Conservation (phyloP, 1,284 basidiomycete genomes). For the Pseudozyma flocculosa region DNA sequence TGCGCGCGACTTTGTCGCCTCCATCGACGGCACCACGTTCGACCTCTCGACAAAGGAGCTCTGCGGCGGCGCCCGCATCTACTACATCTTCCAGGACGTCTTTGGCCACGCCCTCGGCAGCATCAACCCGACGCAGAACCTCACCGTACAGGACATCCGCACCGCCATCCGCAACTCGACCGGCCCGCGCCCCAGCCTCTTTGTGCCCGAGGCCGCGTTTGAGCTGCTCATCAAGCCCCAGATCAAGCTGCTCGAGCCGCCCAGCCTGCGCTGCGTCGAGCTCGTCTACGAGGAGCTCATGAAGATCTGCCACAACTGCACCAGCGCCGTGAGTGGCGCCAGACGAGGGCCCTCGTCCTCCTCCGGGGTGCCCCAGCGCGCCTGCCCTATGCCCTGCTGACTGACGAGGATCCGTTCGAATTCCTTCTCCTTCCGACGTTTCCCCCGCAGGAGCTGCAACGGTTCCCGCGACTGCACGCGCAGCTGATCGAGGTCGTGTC, state of each 20-base stretch:
- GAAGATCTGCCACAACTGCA: slow-evolving; percentile 99
- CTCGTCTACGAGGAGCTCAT: slow-evolving; percentile 98
- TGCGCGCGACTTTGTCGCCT: slow-evolving; percentile 92
- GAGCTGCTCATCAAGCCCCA: slow-evolving; percentile 97
- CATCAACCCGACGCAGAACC: slow-evolving; percentile 86
- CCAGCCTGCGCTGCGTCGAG: slow-evolving; percentile 92
- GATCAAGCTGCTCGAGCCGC: slow-evolving; percentile 92
- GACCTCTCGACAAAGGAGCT: slow-evolving; percentile 98
- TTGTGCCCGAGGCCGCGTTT: slow-evolving; percentile 96
- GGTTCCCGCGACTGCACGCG: slow-evolving; percentile 89
- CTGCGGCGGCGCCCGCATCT: slow-evolving; percentile 94
- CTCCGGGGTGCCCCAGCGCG: background rate
- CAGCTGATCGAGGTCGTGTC: slow-evolving; percentile 97
- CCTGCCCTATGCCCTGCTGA: no score
- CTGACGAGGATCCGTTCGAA: no score
- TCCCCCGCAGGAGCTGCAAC: slow-evolving; percentile 81
- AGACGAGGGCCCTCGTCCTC: background rate
- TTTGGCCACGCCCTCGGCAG: slow-evolving; percentile 88
- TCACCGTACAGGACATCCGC: slow-evolving; percentile 91
- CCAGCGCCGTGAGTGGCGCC: slow-evolving; percentile 68
- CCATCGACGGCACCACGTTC: slow-evolving; percentile 95
- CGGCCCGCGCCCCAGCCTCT: slow-evolving; percentile 90
- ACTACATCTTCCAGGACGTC: slow-evolving; percentile 99
- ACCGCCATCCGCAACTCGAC: slow-evolving; percentile 98
- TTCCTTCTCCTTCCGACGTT: no score